Conservation (phyloP, 2,329 filamentous ascomycete genomes). For the Paramyrothecium roridum region DNA sequence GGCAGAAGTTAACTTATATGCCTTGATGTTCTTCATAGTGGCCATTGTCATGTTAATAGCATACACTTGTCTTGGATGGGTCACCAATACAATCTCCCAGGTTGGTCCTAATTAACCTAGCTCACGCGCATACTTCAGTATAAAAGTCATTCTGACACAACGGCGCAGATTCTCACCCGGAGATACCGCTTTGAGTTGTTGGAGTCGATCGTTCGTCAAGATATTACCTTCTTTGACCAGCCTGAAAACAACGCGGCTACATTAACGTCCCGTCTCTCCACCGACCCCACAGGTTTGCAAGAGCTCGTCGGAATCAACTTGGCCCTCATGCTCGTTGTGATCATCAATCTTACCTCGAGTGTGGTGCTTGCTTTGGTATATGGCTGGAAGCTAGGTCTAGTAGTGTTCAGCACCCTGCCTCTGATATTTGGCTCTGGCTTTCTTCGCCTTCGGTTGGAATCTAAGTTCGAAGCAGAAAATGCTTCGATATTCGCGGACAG, state of each 20-base stretch:
- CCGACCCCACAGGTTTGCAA: not conserved
- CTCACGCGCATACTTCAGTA: not conserved
- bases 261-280: conserved; percentile 1
- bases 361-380: not conserved
- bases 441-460: conserved; percentile 1
- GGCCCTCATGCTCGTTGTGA: conserved; percentile 1
- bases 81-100: conserved; percentile 5
- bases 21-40: conserved; percentile 47
- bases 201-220: conserved; percentile 1
- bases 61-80: conserved; percentile 22
- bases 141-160: conserved; percentile 1
- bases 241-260: conserved; percentile 1
- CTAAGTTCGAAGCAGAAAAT: not conserved
- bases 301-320: conserved; percentile 1
- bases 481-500: conserved; percentile 1
- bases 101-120: not conserved
- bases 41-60: conserved; percentile 34
- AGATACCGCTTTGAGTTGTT: not conserved
- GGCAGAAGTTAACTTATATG: conserved; percentile 39
- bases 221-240: conserved; percentile 1
- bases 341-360: conserved; percentile 1
- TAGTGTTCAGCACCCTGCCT: not conserved
- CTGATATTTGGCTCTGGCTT: conserved; percentile 1
- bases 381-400: not conserved
- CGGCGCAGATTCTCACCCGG: not conserved